Evolutionary conservation across 106 monocot species (phyloP), one percentile per base, ranked within the genome.

Genomic region (Hemerocallis citrina): DNA sequence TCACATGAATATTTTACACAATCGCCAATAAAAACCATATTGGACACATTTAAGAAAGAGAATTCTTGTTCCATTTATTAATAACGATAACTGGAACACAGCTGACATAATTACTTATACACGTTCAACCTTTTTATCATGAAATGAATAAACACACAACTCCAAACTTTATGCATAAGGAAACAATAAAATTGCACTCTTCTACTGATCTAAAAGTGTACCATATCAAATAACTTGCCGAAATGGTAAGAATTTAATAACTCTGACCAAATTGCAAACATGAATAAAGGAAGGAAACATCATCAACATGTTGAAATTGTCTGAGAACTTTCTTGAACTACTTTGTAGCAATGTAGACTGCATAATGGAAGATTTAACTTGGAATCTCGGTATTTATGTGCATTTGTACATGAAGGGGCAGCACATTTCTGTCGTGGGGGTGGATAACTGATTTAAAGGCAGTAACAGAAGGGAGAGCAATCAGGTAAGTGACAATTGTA

Each of bases 351-450:
- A 28, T 82, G 81, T 23, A 91, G 68, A 59, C 90, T 91, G 61
- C 90, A 91, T 14, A 91, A 68, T 4, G 90, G 90, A 62, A 91
- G 76, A 57, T 91, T 85, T 11, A 76, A 74, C 55, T 79, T 82
- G 4, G 90, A 85, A 74, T 85, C 82, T 8, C 90, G 62, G 64
- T 91, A 91, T 52, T 74, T 91, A 63, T 91, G 85, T 28, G 81
- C 20, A 56, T 85, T 91, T 33, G 70, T 62, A 67, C 90, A 91
- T 9, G 68, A 79, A 4, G 90, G 90, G 0, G 79, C 85, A 9
- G 82, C 81, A 48, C 90, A 91, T 61, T 82, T 91, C 74, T 85
- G 82, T 55, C 90, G 62, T 32, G 74, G 90, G 31, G 85, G 85
- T 34, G 90, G 90, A 69, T 91, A 91, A 55, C 90, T 91, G 73